Evolutionary conservation across 345 rosid genomes (phyloP), one percentile per base, ranked within the genome.

Genomic region (Eucalyptus sp.): DNA sequence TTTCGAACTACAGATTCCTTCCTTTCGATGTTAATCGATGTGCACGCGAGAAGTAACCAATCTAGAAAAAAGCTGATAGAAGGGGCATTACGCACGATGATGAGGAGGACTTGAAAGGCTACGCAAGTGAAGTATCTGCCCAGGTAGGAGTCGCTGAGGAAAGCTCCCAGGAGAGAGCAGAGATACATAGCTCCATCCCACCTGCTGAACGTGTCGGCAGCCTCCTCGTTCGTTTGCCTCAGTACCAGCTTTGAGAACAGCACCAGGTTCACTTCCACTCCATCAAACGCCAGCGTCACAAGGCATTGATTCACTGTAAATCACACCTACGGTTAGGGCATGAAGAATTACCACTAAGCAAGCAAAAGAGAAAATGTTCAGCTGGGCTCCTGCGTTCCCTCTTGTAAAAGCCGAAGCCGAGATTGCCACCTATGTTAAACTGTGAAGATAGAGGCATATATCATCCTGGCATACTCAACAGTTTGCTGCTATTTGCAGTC

Each of bases 101-200:
- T 86, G 24, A 89, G 86, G 90, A 93, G 76, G 71, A 88, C 87
- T 83, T 93, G 92, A 56, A 91, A 94, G 49, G 83, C 49, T 88
- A 91, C 88, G 85, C 92, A 92, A 54, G 94, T 93, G 10, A 88
- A 86, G 89, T 71, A 92, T 90, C 92, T 92, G n/a, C 93, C 93
- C 58, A 92, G 4, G 86, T 90, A 92, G 58, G 92, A 90, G 56
- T 93, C 91, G 17, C 91, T 91, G 29, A 93, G 81, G 88, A 93
- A 90, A 86, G 95, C 93, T 76, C 95, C 91, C 25, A 90, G 15
- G 43, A 94, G 90, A 87, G 93, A 92, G 91, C 85, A 92, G 79
- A 94, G 89, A 88, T 92, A 90, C 37, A 83, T 64, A 16, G 91
- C 89, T 86, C 92, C 90, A 16, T 64, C 58, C 90, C 87, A 89